Evolutionary conservation across 1,139 yeast genomes (phyloP), one percentile per base, ranked within the genome.

Genomic region (Yamadazyma dendronema): DNA sequence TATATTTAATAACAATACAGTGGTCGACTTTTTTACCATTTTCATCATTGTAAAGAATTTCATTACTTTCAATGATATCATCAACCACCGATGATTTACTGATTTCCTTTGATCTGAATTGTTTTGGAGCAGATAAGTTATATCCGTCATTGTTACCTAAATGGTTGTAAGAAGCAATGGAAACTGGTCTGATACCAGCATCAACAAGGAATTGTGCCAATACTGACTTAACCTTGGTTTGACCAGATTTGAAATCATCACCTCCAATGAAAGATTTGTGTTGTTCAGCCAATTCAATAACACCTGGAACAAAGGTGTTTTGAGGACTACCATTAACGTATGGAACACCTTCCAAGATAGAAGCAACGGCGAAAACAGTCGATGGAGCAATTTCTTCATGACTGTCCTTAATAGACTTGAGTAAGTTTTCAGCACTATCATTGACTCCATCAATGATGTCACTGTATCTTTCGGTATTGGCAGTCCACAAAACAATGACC

Each of bases 251-350:
- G 77, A 90, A 90, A 66, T 90, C 97, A 63, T 90, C 97, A 56
- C 97, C 97, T 43, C 96, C 97, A 57, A 90, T 88, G 61, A 84
- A 87, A 26, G 87, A 68, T 48, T 77, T 67, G 63, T 86, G 62
- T 57, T 74, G 62, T 66, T 89, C 96, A 37, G 97, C 95, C 53
- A 90, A 77, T 62, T 88, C 92, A 57, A 90, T 77, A 46, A 85
- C 86, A 51, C 97, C 97, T 30, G 97, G 97, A 43, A 88, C 96
- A 68, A 90, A 89, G 33, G 97, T 90, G 72, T 90, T 90, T 68
- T 90, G 97, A 42, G 97, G 97, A 28, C 97, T 88, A 34, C 97
- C 97, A 58, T 90, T 90, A 62, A 90, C 86, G 70, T 88, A 90
- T 40, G 97, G 95, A 43, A 82, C 79, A 33, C 79, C 75, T 61